Conservation (phyloP, 768 basidiomycete species). For the Xanthoconium stramineum region DNA sequence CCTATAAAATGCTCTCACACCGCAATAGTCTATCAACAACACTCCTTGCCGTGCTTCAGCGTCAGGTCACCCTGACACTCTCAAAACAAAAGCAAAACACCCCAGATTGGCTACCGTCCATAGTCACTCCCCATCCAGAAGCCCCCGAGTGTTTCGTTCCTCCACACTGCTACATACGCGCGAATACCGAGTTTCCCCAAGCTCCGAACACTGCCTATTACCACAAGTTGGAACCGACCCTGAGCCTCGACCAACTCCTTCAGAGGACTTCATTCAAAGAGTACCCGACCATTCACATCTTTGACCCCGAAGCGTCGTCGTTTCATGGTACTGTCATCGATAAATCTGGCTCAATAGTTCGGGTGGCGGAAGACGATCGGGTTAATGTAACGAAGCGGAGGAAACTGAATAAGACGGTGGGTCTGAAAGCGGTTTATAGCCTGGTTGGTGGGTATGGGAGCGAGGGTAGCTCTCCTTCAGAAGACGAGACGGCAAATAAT, state of each 20-base stretch:
- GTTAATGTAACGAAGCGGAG: constrained; percentile 47
- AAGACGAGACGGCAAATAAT: constrained; percentile 9
- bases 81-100: constrained; percentile 44
- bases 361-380: constrained; percentile 4
- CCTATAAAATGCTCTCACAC: constrained; percentile 61
- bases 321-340: constrained; percentile 65
- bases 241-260: constrained; percentile 47
- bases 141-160: constrained; percentile 52
- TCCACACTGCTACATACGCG: constrained; percentile 61
- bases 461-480: constrained; percentile 38
- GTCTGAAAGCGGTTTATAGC: constrained; percentile 54
- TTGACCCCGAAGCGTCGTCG: constrained; percentile 47
- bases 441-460: constrained; percentile 63
- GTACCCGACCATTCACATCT: constrained; percentile 79
- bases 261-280: constrained; percentile 71
- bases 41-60: constrained; percentile 49
- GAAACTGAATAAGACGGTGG: constrained; percentile 50
- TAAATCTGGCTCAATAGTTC: constrained; percentile 40
- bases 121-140: constrained; percentile 52
- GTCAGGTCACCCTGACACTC: constrained; percentile 32
- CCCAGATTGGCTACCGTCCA: constrained; percentile 55
- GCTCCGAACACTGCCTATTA: constrained; percentile 38
- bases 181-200: constrained; percentile 32
- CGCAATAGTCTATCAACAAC: constrained; percentile 49
- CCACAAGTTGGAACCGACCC: constrained; percentile 53